Evolutionary conservation across 306 rosid species (phyloP).

Genomic region (Luffa aegyptiaca): DNA sequence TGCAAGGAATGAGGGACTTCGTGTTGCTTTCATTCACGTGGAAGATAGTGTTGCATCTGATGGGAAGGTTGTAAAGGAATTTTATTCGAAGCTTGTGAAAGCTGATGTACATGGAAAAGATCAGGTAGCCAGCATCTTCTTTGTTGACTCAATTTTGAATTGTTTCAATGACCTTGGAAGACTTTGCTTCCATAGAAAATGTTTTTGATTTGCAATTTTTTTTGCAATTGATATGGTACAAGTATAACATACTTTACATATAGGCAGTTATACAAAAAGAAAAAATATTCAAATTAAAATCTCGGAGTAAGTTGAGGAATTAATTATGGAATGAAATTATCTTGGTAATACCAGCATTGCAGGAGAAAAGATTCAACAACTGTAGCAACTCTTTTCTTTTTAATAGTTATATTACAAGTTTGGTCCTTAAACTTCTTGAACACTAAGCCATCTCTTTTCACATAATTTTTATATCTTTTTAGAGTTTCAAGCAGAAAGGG

Average conservation of each 20-base stretch:
- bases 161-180: background rate
- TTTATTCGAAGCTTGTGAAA: constrained; percentile 91
- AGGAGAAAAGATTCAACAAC: background rate
- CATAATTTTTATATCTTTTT: background rate
- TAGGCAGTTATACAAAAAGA: background rate
- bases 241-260: background rate
- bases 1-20: constrained; percentile 90
- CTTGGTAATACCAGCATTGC: background rate
- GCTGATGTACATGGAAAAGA: constrained; percentile 91
- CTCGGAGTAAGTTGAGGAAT: background rate
- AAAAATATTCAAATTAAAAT: background rate
- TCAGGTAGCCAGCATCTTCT: constrained; percentile 49
- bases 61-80: constrained; percentile 37
- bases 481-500: background rate
- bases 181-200: background rate
- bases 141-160: background rate
- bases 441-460: background rate
- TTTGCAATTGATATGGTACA: background rate
- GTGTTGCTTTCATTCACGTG: constrained; percentile 89
- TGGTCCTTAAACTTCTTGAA: background rate
- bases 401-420: background rate
- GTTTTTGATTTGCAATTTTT: background rate
- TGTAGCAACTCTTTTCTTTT: background rate
- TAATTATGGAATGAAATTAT: background rate
- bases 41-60: constrained; percentile 53